Evolutionary conservation across 2,329 filamentous ascomycete species (phyloP).

Genomic region (Pseudogymnoascus pannorum): DNA sequence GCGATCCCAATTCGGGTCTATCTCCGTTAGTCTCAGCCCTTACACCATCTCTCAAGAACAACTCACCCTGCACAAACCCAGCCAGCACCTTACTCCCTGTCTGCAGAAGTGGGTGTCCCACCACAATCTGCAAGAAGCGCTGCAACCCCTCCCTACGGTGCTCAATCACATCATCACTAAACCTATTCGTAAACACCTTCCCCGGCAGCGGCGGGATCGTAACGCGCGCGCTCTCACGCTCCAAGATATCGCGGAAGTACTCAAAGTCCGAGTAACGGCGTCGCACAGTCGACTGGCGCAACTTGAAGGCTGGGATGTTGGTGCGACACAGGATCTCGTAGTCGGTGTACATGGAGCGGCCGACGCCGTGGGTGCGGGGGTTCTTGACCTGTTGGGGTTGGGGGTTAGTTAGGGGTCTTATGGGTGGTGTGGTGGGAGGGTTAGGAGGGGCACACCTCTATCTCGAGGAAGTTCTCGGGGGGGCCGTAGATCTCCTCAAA

Average conservation of each 20-base stretch:
- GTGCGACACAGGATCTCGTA: constrained; percentile 97
- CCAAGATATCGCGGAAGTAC: constrained; percentile 95
- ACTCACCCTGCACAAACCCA: constrained; percentile 88
- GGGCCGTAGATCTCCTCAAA: constrained; percentile 99
- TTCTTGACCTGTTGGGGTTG: constrained; percentile 64
- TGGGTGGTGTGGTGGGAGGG: constrained; percentile 3
- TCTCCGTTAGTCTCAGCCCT: neutral
- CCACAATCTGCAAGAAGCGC: constrained; percentile 94
- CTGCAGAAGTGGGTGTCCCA: constrained; percentile 91
- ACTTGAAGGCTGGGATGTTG: constrained; percentile 98
- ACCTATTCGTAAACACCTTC: constrained; percentile 96
- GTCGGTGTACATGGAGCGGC: constrained; percentile 94
- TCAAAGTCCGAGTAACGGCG: constrained; percentile 97
- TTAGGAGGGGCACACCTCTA: constrained; percentile 58
- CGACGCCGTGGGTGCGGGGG: constrained; percentile 89
- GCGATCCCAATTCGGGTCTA: constrained; percentile 83
- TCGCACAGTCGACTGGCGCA: constrained; percentile 79
- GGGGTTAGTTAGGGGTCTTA: constrained; percentile 6
- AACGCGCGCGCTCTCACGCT: constrained; percentile 88
- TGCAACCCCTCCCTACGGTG: constrained; percentile 84
- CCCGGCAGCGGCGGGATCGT: constrained; percentile 93
- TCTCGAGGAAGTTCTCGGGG: constrained; percentile 97
- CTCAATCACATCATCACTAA: constrained; percentile 97
- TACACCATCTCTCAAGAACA: neutral
- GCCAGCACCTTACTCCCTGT: constrained; percentile 95